Evolutionary conservation across 257 asterid species (phyloP), one percentile per base, ranked within the genome.

Genomic region (Ilex asprella): DNA sequence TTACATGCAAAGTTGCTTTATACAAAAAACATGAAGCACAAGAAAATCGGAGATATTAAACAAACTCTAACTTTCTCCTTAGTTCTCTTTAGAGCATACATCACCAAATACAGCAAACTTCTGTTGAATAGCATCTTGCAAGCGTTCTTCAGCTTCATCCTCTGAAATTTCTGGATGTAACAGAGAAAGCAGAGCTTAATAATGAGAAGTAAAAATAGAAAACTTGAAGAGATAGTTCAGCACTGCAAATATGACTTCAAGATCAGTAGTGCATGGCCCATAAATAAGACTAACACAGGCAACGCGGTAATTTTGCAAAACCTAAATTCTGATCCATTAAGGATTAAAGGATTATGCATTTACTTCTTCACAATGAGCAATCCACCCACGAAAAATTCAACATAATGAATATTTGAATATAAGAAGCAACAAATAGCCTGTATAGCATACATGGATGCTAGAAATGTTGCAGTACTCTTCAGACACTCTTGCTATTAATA

Each of bases 41-140:
- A 46, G 13, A 46, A 7, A 46, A 10, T 46, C 14, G 2, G 4
- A 46, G n/a, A 21, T 46, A 32, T 43, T 39, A 56, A 61, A 52
- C 39, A 50, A 16, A 27, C 44, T 57, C 50, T 52, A n/a, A 30
- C 41, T 35, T 35, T 35, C 41, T 35, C 41, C 41, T 35, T 35
- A 3, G 41, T 35, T 35, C 8, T 35, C 1, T 7, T 3, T 35
- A 35, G 41, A 65, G 57, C 81, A 65, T 86, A 92, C 99, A 74
- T 92, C 97, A 85, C 99, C 91, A 73, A 92, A 81, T 67, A 89
- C 94, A 10, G 96, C 87, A 82, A 92, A 93, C 75, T 86, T 93
- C 78, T 93, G 96, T 81, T 87, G 96, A 70, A 93, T 93, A 53
- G 99, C 95, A 75, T 82, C 95, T 77, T 93, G 99, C 70, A 93